Percentiles rank a stretch among this genome's conserved stretches.
phyloP scores from a whole-genome alignment of 106 monocot genomes.

The Acorus gramineus region DNA sequence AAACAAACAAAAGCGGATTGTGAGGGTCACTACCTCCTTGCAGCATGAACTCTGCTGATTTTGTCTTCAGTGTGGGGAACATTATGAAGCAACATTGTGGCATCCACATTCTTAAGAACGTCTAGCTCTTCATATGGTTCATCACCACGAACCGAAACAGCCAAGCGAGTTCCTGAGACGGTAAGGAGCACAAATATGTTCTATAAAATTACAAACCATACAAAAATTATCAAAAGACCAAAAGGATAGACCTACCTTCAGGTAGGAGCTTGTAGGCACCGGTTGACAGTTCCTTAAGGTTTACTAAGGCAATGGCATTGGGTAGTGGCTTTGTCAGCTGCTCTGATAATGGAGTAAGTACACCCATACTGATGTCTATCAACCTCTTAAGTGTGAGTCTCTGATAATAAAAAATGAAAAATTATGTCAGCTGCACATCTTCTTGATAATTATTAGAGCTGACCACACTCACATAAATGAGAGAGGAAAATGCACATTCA shows the following conservation, averaged over 20 bases:
- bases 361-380: conserved; percentile 94
- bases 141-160: conserved; percentile 81
- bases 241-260: conserved; percentile 37
- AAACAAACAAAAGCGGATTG: not conserved
- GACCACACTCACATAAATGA: not conserved
- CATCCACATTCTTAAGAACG: conserved; percentile 45
- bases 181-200: not conserved
- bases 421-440: not conserved
- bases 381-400: conserved; percentile 93
- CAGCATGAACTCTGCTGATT: conserved; percentile 80
- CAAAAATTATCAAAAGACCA: not conserved
- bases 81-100: conserved; percentile 86
- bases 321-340: conserved; percentile 94
- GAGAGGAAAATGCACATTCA: not conserved
- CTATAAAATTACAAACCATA: not conserved
- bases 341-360: conserved; percentile 82
- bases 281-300: conserved; percentile 74
- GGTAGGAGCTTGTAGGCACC: conserved; percentile 89
- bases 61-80: conserved; percentile 62
- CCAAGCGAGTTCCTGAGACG: conserved; percentile 67
- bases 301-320: conserved; percentile 83
- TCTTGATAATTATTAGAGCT: not conserved
- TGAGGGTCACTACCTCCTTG: conserved; percentile 52
- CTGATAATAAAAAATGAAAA: conserved; percentile 28
- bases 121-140: conserved; percentile 82